Conservation (phyloP, 2,329 filamentous ascomycete species). For the Cercospora sojina region DNA sequence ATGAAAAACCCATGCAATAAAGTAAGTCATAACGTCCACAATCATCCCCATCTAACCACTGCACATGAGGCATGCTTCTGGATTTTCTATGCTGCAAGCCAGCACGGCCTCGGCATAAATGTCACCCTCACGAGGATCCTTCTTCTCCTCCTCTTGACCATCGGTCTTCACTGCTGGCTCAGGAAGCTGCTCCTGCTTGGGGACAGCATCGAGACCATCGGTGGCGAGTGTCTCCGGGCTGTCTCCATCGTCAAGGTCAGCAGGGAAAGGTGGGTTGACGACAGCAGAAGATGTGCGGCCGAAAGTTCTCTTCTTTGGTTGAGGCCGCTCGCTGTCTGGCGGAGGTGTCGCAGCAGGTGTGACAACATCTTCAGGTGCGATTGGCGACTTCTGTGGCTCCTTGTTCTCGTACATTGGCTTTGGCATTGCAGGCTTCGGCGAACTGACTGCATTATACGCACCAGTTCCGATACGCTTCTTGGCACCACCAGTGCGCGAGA, state of each 20-base stretch:
- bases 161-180: slow-evolving; percentile 54
- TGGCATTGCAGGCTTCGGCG: slow-evolving; percentile 62
- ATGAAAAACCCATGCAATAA: slow-evolving; percentile 19
- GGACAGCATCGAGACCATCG: slow-evolving; percentile 59
- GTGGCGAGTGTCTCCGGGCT: slow-evolving; percentile 75
- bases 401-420: slow-evolving; percentile 66
- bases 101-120: slow-evolving; percentile 94
- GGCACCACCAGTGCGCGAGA: slow-evolving; percentile 61
- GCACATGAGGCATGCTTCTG: slow-evolving; percentile 94
- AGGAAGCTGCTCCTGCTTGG: slow-evolving; percentile 65
- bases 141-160: slow-evolving; percentile 71
- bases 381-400: slow-evolving; percentile 44
- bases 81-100: slow-evolving; percentile 96
- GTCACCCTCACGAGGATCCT: slow-evolving; percentile 75
- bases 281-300: slow-evolving; percentile 47
- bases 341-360: slow-evolving; percentile 69
- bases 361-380: slow-evolving; percentile 61
- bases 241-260: slow-evolving; percentile 72
- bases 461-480: slow-evolving; percentile 67
- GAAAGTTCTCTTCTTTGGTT: slow-evolving; percentile 47
- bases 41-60: slow-evolving; percentile 62
- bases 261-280: slow-evolving; percentile 69
- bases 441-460: slow-evolving; percentile 39
- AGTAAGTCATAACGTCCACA: slow-evolving; percentile 18
- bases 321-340: slow-evolving; percentile 47